A percentile compares a stretch with the other conserved stretches of the same genome.
Evolutionary conservation across 345 rosid species (phyloP).

Genomic region (Hibiscus mutabilis): DNA sequence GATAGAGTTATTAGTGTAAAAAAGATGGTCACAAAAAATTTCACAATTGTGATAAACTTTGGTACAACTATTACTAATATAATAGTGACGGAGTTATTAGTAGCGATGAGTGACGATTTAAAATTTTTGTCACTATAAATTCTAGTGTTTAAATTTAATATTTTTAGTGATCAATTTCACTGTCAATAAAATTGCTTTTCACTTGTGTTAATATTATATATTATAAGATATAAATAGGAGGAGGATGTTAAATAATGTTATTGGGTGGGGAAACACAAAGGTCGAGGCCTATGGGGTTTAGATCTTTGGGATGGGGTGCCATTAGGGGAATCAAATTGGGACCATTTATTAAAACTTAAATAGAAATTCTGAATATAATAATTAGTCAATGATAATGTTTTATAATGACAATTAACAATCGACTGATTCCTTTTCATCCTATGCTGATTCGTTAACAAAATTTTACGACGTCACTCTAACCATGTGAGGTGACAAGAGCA

Average conservation of each 20-base stretch:
- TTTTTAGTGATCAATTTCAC: no score
- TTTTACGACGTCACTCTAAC: conserved; percentile 17
- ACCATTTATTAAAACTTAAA: background rate
- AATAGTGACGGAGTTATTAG: no score
- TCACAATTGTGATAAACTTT: no score
- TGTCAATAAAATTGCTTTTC: no score
- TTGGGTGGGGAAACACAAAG: background rate
- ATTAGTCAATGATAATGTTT: background rate
- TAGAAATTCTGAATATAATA: background rate
- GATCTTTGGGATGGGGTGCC: background rate
- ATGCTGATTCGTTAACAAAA: background rate
- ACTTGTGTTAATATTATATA: background rate
- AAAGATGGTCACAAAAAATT: no score
- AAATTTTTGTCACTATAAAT: no score
- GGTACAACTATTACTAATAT: no score
- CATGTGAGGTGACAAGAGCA: conserved; percentile 16
- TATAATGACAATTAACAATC: background rate
- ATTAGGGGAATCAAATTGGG: background rate
- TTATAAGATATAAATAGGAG: background rate
- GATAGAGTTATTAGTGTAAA: no score
- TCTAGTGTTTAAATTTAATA: no score
- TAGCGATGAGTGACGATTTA: no score
- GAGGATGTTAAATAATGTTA: background rate
- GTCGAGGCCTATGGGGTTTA: background rate
- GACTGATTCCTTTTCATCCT: background rate